Evolutionary conservation across 805 yeast genomes (phyloP), one percentile per base, ranked within the genome.

Genomic region (Ogataea haglerorum): DNA sequence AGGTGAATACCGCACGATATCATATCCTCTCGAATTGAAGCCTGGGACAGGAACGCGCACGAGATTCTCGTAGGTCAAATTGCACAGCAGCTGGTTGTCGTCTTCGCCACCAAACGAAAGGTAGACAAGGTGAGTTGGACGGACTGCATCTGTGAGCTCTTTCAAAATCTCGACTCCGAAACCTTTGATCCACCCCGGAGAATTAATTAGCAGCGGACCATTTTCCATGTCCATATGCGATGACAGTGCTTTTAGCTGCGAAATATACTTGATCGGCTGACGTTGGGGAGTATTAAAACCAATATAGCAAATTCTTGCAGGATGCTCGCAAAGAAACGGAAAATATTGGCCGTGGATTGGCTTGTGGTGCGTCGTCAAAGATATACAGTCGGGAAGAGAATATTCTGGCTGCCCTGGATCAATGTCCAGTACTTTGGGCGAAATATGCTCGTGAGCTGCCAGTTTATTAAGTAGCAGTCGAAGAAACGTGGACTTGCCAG

Each of bases 141-240:
- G 61, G 2, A 75, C 58, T 8, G 58, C 43, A 0, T 52, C 45
- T 2, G 80, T 65, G 2, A 84, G 61, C 19, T 69, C 64, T 12
- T 61, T 67, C n/a, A 85, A 66, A 7, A 89, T 62, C 34, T 78
- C 82, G 12, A 81, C 68, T 0, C 97, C 97, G 47, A 78, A 79
- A 0, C 96, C 97, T 60, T 85, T 85, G 22, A 88, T 75, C 96
- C 96, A 89, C 0, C 96, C 96, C 0, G 96, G 91, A 1, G 90
- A 76, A 53, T 89, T 89, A 4, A 90, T 70, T 1, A 89, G 58
- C 3, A 88, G 61, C 12, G 43, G 42, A 66, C 42, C 34, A 6
- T 72, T 15, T 39, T 65, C 49, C 35, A 53, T 53, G 53, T 57
- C 38, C 34, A 53, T 22, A 50, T 54, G 49, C 7, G 74, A 56